Base-by-base conservation (phyloP, 164 flowering plant species). In the grape (Vitis vinifera) region DNA sequence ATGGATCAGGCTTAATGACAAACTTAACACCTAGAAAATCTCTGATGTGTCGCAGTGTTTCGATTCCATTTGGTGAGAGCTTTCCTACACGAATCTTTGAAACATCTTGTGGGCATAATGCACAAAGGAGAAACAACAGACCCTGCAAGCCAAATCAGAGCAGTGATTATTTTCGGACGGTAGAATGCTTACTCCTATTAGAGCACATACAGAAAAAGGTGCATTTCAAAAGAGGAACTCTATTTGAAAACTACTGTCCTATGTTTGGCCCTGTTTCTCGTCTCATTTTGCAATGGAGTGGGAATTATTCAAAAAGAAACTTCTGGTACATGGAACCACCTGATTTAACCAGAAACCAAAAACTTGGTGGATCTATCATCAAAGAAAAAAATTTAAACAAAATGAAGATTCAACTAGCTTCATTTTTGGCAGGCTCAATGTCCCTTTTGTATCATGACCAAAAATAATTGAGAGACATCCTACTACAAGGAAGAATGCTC, bases 11-110 rank as follows among this genome's bases (percentile, higher is more conserved):
- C 71, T 80, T 84, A 17, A 93, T 91, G 27, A 60, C 80, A 72
- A 95, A 95, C 66, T 76, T 86, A 14, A 93, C 88, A 29, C 82
- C 86, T 59, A 93, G 85, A 72, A 95, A 93, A 69, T 95, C 98
- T 65, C 76, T 75, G 67, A 95, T 90, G 71, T 80, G 77, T 78
- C 98, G 84, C 8, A 95, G 87, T 16, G 94, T 86, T 66, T 95
- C 92, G 8, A 93, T 88, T 68, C 88, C 96, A 78, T 91, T 81
- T 1, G 93, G 92, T 4, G 94, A 84, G 30, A 95, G 90, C 85
- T 88, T 89, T 47, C 97, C 98, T 0, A 95, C 98, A 37, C 98
- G 94, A 68, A 91, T 83, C 77, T 91, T 91, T 1, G 96, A 91
- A 55, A 95, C 87, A 80, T 95, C 96, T 76, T 75, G 88, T 0